Base-by-base conservation (phyloP, 1,284 basidiomycete species). In the Leccinum solheimii region DNA sequence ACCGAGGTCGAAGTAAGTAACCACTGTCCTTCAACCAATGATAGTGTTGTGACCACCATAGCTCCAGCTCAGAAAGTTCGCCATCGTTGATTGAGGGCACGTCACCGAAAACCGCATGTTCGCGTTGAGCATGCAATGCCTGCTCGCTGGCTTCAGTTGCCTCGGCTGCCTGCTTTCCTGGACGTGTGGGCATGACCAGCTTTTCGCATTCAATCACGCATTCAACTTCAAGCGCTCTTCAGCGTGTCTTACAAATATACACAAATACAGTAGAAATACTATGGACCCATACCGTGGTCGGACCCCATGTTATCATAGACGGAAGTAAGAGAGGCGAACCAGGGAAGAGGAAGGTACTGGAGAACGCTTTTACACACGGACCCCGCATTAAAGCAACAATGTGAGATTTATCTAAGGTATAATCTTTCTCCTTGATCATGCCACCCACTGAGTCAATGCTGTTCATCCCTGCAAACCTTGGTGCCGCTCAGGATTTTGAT, bases 1-100 rank as follows among this genome's bases (percentile, higher is more conserved):
- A 78, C 5, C 78, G 68, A 4, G 70, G 67, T 2, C 78, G 72
- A 13, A 80, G 71, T 32, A 70, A 57, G 53, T 79, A 79, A 5
- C 79, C 78, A 19, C 30, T 61, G 4, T 67, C 67, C 55, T 72
- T 65, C 2, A 79, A 61, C 74, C 74, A 79, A 14, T 53, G 43
- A 21, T 72, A 72, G 19, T 70, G 75, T 43, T 66, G 54, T 5
- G 63, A 49, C 76, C 77, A 79, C 63, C 69, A 78, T 2, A 27
- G 5, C 30, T 67, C 66, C 1, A 51, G 51, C 9, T 63, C 55
- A 10, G 58, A 34, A 1, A 67, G 68, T 9, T 58, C 34, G 32
- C 32, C 57, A 3, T 53, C 70, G 64, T 19, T 2, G 0, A 32
- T 11, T 7, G 49, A 40, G 1, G 52, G 49, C 10, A 3, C 26